Evolutionary conservation across 2,329 filamentous ascomycete genomes (phyloP), one percentile per base, ranked within the genome.

Genomic region (Tympanopsis confertula): DNA sequence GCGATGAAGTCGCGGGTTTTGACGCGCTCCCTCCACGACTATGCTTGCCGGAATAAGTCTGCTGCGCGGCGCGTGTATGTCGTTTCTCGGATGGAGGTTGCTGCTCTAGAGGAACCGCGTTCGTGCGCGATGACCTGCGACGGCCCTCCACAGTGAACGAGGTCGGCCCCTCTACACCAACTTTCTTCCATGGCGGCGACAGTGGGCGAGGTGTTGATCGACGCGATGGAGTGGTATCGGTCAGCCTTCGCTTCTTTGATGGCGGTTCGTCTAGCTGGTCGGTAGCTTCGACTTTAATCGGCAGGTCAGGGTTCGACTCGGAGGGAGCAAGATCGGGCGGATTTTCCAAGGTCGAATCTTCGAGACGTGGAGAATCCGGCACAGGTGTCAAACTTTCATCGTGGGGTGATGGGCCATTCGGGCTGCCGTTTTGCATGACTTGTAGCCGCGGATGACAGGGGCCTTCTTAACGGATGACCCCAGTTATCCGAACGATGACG

Each of bases 131-230:
- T 17, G 78, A 82, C 50, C 78, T 80, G 42, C 78, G 70, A 44
- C 71, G 71, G 36, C 84, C 86, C 72, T 71, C 83, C 62, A 71
- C 74, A 35, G 82, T 73, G 54, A 93, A 88, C 1, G 84, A 82
- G 3, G 89, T 91, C 17, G 91, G 91, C 0, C 91, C 91, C 19
- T 94, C 84, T 29, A 83, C 86, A 41, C 73, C 73, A 44, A 84
- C 73, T 51, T 78, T 85, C 65, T 91, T 96, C 91, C 91, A 98
- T 17, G 91, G 91, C 46, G 91, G 91, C 44, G 89, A 96, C 42
- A 71, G 68, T 38, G 65, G 62, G 61, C 79, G 66, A 13, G 54
- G 50, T 51, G 58, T 50, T 65, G 58, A 43, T 65, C 55, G 41
- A 58, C 45, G 39, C 42, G 48, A 17, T 46, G 49, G 41, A 41